phyloP scores from a whole-genome alignment of 2,329 filamentous ascomycete species.

The Beauveria sp. region DNA sequence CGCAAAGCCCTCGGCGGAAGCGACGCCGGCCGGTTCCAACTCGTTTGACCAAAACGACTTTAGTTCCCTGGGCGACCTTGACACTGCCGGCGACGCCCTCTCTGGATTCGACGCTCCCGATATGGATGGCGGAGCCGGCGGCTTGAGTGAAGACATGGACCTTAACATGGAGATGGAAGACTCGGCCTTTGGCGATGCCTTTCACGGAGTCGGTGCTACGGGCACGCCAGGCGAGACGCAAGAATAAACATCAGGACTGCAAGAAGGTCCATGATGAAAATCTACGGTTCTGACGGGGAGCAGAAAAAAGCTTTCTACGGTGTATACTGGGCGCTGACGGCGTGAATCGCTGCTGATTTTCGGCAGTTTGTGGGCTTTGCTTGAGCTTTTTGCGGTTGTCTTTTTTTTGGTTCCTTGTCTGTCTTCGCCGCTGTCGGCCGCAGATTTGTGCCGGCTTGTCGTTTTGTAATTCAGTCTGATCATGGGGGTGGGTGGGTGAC shows the following conservation, averaged over 20 bases:
- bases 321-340: constrained; percentile 8
- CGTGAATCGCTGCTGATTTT: constrained; percentile 3
- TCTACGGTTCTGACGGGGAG: not conserved
- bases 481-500: not conserved
- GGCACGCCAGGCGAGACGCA: constrained; percentile 7
- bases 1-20: constrained; percentile 35
- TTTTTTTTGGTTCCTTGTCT: not conserved
- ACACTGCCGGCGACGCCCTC: constrained; percentile 65
- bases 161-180: constrained; percentile 65
- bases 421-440: not conserved
- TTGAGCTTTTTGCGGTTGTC: not conserved
- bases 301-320: not conserved
- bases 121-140: constrained; percentile 34
- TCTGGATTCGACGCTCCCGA: constrained; percentile 57
- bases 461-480: constrained; percentile 2
- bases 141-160: constrained; percentile 50
- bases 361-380: not conserved
- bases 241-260: constrained; percentile 13
- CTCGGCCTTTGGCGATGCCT: constrained; percentile 76
- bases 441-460: not conserved
- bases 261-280: not conserved
- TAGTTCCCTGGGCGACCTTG: constrained; percentile 55
- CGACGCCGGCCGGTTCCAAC: constrained; percentile 36
- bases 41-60: constrained; percentile 53
- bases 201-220: constrained; percentile 51